Evolutionary conservation across 192 early-diverging fungal species (phyloP), one percentile per base, ranked within the genome.

Genomic region (Linnemannia hyalina): DNA sequence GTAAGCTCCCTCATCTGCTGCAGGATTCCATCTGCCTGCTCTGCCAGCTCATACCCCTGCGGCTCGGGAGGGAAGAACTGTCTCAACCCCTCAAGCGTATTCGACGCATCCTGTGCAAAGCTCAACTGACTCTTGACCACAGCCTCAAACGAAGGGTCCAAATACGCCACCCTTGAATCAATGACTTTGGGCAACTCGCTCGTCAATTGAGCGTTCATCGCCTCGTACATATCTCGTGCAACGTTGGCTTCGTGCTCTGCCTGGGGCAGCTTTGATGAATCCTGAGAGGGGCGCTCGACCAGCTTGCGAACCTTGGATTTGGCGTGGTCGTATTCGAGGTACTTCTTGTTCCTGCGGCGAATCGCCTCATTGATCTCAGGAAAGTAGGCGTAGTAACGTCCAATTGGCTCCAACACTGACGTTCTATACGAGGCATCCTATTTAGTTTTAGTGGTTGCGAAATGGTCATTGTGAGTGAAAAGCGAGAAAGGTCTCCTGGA

Each of bases 131-230:
- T 91, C 90, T 98, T 97, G 75, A 98, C 95, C 32, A 99, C 88
- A 8, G 98, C 98, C 84, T 98, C 97, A 84, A 99, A 97, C 41
- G 96, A 97, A 3, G 99, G 99, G 35, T 99, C 97, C 68, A 99
- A 86, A 80, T 97, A 97, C 4, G 95, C 94, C 2, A 99, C 95
- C 26, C 98, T 91, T n/a, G 97, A 80, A 63, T 96, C 96, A 72
- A 99, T 93, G 0, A 99, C 92, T 85, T 95, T 95, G 3, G 99
- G 99, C 52, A 99, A 93, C 81, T 99, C 97, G 10, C 89, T 88
- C 29, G 97, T 88, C 42, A 99, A 92, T 69, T 94, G 92, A 29
- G 88, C 88, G 88, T 99, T 99, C 80, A 98, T 85, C 38, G 92
- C 83, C 68, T 97, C 95, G 86, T 97, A 99, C 70, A 94, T 87